A percentile compares a stretch with the other conserved stretches of the same genome.
Evolutionary conservation across 768 basidiomycete genomes (phyloP).

Genomic region (Podaxis sp.): DNA sequence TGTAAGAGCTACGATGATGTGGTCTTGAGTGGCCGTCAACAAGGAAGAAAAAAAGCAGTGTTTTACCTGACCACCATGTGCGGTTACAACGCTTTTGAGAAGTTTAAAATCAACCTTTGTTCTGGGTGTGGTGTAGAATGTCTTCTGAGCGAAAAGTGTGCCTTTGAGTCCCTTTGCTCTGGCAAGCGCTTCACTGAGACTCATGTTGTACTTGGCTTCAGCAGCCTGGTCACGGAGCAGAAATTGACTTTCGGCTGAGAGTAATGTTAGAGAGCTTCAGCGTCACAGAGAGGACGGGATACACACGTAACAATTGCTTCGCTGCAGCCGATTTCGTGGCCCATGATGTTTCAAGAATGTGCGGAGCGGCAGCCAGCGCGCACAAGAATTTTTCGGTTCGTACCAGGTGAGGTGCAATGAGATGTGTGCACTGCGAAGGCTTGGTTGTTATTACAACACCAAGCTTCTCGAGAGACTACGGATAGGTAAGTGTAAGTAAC

Average conservation of each 20-base stretch:
- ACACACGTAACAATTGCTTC: conserved; percentile 62
- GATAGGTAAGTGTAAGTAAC: background rate
- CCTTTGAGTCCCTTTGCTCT: conserved; percentile 51
- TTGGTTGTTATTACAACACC: conserved; percentile 63
- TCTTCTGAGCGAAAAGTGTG: conserved; percentile 57
- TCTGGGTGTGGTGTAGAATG: conserved; percentile 72
- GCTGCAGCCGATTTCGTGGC: conserved; percentile 51
- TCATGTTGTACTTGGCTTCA: conserved; percentile 67
- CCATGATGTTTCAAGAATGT: conserved; percentile 66
- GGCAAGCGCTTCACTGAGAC: conserved; percentile 52
- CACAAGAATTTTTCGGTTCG: conserved; percentile 88
- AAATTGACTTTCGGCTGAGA: conserved; percentile 60
- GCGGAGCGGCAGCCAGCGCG: conserved; percentile 44
- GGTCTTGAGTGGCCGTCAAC: conserved; percentile 2
- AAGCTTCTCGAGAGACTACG: conserved; percentile 55
- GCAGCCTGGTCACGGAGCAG: conserved; percentile 52
- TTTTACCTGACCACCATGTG: conserved; percentile 69
- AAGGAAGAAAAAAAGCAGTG: background rate
- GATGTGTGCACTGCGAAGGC: conserved; percentile 72
- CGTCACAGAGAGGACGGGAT: background rate
- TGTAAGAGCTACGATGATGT: conserved; percentile 32
- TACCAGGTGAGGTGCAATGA: conserved; percentile 62
- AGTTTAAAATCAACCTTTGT: conserved; percentile 55
- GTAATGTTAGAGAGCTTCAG: conserved; percentile 1
- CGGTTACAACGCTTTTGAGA: conserved; percentile 63